Evolutionary conservation across 805 yeast genomes (phyloP), one percentile per base, ranked within the genome.

Genomic region (Gaillardinia entomophila): DNA sequence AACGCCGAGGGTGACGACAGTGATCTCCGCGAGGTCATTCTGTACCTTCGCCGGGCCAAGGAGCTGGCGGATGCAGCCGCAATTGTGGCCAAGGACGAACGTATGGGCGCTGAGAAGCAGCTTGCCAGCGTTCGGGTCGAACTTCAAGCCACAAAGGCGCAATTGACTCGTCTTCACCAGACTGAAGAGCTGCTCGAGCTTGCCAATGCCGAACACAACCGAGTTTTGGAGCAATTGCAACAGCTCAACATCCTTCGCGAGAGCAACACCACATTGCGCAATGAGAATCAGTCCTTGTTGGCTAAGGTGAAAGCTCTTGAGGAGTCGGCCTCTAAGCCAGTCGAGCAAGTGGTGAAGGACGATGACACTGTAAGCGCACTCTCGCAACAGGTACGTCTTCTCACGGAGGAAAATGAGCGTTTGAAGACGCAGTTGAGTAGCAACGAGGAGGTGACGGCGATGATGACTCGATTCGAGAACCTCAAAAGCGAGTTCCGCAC

Each of bases 21-120:
- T 11, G 64, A 58, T 19, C 37, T 60, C 30, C 55, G 55, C 31
- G 79, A 79, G 40, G 68, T 86, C 17, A 59, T 87, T 23, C 51
- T 68, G 2, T 79, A 72, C 45, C 60, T 87, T 36, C 79, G 89
- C 28, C 76, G 81, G 39, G 94, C 85, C 43, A 82, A 80, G 46
- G 95, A 87, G 40, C 64, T 79, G 4, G 66, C 79, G 1, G 80
- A 77, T 30, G 70, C 77, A 6, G 82, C 79, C 44, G 60, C 47
- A 3, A 14, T 39, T 1, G 38, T 43, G 7, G 40, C 53, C 15
- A 51, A 57, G 8, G 74, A 77, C 36, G 92, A 83, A 43, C 68
- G 70, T 35, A 65, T 62, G 24, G 62, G 73, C 24, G 55, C 78
- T 18, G 69, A 74, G 40, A 75, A 73, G 37, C 68, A 69, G 24